phyloP scores from a whole-genome alignment of 495 filamentous ascomycete genomes.

The Xylaria acuta region DNA sequence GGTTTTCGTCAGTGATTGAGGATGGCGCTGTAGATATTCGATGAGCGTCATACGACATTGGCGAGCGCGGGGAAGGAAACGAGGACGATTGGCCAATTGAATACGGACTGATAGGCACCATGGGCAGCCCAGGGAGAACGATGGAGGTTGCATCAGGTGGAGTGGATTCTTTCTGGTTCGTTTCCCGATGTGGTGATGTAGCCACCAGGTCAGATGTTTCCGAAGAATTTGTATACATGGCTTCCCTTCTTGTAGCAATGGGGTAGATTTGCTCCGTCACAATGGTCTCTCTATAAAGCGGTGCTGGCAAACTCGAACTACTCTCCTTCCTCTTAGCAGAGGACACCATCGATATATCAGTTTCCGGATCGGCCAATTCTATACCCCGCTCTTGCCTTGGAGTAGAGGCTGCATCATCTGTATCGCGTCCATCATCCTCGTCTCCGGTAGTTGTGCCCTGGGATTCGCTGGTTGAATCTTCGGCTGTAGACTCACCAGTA shows the following conservation, averaged over 20 bases:
- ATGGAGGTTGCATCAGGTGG: constrained; percentile 57
- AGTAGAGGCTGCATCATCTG: constrained; percentile 35
- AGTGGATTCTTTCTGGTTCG: constrained; percentile 61
- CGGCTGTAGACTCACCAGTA: constrained; percentile 31
- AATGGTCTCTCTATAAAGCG: constrained; percentile 52
- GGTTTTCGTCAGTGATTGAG: constrained; percentile 71
- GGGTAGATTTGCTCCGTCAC: constrained; percentile 42
- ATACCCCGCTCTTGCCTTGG: constrained; percentile 37
- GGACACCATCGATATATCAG: constrained; percentile 14
- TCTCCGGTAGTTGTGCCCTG: constrained; percentile 34
- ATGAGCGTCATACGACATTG: constrained; percentile 70
- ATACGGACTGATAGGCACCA: constrained; percentile 59
- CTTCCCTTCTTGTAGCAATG: constrained; percentile 39
- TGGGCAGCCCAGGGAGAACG: constrained; percentile 50
- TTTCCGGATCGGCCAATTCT: constrained; percentile 19
- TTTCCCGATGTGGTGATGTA: constrained; percentile 61
- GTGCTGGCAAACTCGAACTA: constrained; percentile 42
- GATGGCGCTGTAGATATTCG: constrained; percentile 75
- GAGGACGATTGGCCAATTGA: constrained; percentile 60
- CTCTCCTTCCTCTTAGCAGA: constrained; percentile 49
- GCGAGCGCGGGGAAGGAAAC: constrained; percentile 63
- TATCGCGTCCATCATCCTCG: constrained; percentile 32
- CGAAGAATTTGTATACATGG: constrained; percentile 29
- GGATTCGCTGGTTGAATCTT: constrained; percentile 33
- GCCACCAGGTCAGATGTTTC: constrained; percentile 57